A percentile compares a stretch with the other conserved stretches of the same genome.
These are phyloP conservation scores for Rubia tinctorum DNA, from an alignment of 305 asterid species.

Conservation along the genomic window DNA sequence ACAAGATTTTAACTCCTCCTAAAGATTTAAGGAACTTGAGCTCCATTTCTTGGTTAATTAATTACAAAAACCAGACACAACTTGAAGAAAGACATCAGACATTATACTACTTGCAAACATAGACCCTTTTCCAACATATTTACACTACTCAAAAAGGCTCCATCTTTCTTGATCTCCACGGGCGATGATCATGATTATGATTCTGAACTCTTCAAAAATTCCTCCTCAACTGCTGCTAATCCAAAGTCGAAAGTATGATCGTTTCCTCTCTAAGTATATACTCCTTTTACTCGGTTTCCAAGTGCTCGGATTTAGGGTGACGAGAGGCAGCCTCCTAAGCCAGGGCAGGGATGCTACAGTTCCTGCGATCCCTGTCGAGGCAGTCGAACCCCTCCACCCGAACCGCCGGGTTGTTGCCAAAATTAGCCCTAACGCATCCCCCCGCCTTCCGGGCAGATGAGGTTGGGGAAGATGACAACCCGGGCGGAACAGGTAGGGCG, in stretches of 20 bases:
- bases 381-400: conserved; percentile 95
- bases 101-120: conserved; percentile 26
- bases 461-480: conserved; percentile 45
- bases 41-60: conserved; percentile 19
- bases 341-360: conserved; percentile 89
- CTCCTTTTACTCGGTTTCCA: background rate
- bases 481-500: conserved; percentile 51
- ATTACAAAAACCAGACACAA: conserved; percentile 30
- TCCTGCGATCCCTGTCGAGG: conserved; percentile 89
- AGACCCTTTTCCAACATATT: conserved; percentile 41
- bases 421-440: conserved; percentile 71
- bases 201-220: conserved; percentile 26
- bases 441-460: conserved; percentile 64
- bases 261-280: conserved; percentile 20
- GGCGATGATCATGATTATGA: conserved; percentile 19
- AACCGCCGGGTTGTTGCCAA: conserved; percentile 91
- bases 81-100: conserved; percentile 20
- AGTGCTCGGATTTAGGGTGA: background rate
- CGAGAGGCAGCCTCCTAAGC: conserved; percentile 33
- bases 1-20: conserved; percentile 7
- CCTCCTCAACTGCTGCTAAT: conserved; percentile 17
- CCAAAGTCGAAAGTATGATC: conserved; percentile 25
- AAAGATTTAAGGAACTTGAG: conserved; percentile 17
- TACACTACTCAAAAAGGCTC: conserved; percentile 50
- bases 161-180: background rate